Evolutionary conservation across 306 rosid species (phyloP).

Genomic region (Cucumis sativus): DNA sequence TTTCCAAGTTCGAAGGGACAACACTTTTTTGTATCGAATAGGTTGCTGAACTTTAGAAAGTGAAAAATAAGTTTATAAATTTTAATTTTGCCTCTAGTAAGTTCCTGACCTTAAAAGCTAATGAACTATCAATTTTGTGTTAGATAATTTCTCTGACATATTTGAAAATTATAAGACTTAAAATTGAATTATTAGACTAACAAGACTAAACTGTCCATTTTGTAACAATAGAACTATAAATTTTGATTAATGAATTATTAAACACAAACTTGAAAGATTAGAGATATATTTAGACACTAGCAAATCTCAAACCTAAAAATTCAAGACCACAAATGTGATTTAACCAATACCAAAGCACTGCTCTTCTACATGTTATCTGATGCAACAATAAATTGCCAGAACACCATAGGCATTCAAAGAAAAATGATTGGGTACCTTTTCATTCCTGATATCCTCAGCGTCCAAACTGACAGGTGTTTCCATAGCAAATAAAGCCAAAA

Average conservation of each 20-base stretch:
- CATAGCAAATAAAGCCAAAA: constrained; percentile 88
- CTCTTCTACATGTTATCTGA: neutral
- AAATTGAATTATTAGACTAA: neutral
- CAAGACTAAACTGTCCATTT: neutral
- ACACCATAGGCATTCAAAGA: neutral
- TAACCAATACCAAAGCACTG: neutral
- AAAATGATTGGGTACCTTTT: constrained; percentile 43
- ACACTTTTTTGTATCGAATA: neutral
- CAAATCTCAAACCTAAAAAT: too few species aligned
- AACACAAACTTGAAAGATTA: neutral
- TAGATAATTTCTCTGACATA: too few species aligned
- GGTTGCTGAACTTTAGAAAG: neutral
- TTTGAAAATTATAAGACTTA: neutral
- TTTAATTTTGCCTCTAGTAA: neutral
- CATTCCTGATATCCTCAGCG: constrained; percentile 91
- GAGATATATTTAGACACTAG: neutral
- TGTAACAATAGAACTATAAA: neutral
- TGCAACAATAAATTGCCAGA: neutral
- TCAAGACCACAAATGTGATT: neutral
- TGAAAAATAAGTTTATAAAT: neutral
- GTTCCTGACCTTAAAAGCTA: neutral
- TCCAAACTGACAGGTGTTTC: constrained; percentile 95
- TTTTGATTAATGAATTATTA: too few species aligned
- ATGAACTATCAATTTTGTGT: too few species aligned
- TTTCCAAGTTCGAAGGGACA: too few species aligned